These are phyloP conservation scores for Colletotrichum somersetense DNA, from an alignment of 2,329 filamentous ascomycete species.

Conservation along the genomic window DNA sequence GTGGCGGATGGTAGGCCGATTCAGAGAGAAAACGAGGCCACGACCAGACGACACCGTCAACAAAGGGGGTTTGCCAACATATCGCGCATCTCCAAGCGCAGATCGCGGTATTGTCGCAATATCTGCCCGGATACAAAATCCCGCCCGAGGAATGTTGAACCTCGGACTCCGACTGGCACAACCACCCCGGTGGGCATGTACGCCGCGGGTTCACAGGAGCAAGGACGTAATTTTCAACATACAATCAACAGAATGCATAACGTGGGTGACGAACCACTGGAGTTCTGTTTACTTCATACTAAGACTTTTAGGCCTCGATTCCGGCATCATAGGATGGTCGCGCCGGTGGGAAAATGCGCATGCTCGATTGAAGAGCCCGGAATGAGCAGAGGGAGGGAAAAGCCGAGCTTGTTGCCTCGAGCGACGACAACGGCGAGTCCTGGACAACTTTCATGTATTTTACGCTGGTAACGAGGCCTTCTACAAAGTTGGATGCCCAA, in stretches of 20 bases:
- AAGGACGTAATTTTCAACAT: not conserved
- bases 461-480: conserved; percentile 6
- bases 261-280: conserved; percentile 36
- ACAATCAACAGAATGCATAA: conserved; percentile 26
- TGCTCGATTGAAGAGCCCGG: not conserved
- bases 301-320: conserved; percentile 34
- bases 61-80: not conserved
- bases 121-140: not conserved
- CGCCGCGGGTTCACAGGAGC: not conserved
- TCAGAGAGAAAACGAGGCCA: not conserved
- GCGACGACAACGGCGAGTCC: not conserved
- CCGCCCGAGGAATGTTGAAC: not conserved
- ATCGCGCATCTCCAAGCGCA: not conserved
- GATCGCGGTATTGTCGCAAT: not conserved
- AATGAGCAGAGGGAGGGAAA: not conserved
- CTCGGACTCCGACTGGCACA: not conserved
- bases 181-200: not conserved
- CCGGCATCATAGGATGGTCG: not conserved
- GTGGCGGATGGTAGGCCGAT: conserved; percentile 59
- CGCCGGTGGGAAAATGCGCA: not conserved
- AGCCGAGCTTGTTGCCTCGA: not conserved
- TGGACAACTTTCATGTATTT: conserved; percentile 25
- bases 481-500: conserved; percentile 7
- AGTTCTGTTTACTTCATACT: conserved; percentile 37
- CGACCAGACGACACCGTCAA: not conserved